Percentiles rank a stretch among this genome's conserved stretches.
Evolutionary conservation across 2,329 filamentous ascomycete species (phyloP).

Genomic region (Microsporum canis): DNA sequence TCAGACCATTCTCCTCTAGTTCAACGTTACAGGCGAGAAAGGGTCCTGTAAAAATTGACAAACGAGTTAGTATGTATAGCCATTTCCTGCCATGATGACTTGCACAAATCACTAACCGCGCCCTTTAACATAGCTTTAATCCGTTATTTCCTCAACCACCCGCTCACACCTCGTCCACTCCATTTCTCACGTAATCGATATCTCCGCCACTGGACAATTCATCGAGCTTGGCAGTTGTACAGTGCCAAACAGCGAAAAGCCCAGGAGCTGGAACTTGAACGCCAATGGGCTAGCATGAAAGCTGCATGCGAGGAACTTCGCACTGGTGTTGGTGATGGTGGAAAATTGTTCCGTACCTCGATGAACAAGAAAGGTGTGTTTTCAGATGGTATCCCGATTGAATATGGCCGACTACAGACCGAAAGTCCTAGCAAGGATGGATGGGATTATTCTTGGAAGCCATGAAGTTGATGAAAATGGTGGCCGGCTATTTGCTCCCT

Average conservation of each 20-base stretch:
- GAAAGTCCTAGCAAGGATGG: conserved; percentile 65
- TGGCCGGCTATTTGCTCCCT: neutral
- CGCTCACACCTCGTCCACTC: conserved; percentile 61
- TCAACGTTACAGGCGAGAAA: conserved; percentile 31
- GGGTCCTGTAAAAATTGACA: conserved; percentile 24
- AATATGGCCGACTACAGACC: conserved; percentile 64
- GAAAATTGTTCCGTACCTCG: conserved; percentile 66
- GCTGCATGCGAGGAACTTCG: conserved; percentile 75
- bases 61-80: conserved; percentile 34
- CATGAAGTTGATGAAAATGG: conserved; percentile 25
- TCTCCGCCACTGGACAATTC: conserved; percentile 97
- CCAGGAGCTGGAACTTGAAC: conserved; percentile 60
- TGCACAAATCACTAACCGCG: neutral
- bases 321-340: conserved; percentile 39
- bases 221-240: conserved; percentile 84
- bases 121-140: conserved; percentile 43
- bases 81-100: conserved; percentile 6
- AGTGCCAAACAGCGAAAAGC: conserved; percentile 55
- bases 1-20: conserved; percentile 31
- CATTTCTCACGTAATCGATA: conserved; percentile 77
- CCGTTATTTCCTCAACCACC: conserved; percentile 59
- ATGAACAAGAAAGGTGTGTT: conserved; percentile 87
- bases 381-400: conserved; percentile 66
- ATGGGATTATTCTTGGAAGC: conserved; percentile 94
- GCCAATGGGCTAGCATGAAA: conserved; percentile 71